Evolutionary conservation across 108 stramenopile genomes (phyloP), one percentile per base, ranked within the genome.

Genomic region (Stephanodiscus triporus): DNA sequence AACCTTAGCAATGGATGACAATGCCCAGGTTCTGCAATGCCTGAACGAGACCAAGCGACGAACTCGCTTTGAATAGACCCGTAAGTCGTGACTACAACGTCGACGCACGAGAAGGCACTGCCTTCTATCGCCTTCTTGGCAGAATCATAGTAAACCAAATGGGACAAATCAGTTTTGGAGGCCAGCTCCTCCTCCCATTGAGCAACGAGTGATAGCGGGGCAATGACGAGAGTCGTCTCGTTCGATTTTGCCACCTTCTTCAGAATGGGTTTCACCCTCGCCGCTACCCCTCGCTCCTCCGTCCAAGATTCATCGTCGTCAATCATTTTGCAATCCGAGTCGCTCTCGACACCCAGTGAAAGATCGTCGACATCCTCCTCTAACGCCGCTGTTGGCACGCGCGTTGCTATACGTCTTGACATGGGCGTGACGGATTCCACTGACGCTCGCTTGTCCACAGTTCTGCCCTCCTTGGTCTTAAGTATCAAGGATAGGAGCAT

Each of bases 171-270:
- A n/a, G 94, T 92, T 69, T 95, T 95, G 26, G 86, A 80, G 32
- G 73, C 71, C 42, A 92, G 76, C 75, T 95, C 94, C 51, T 91
- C 86, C 81, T 92, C 87, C 94, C 94, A 95, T 70, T 95, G 94
- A 7, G 78, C 38, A 29, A 95, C 53, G 26, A 95, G 76, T 0
- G 91, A 95, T 13, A 95, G 70, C 40, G 91, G 91, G 16, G 89
- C 78, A 14, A 95, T 86, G 4, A 95, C 86, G 8, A 95, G 82
- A n/a, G 94, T 95, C 17, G 88, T 84, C 13, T 54, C 47, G 4
- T 49, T 37, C 22, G 48, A 19, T 45, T 26, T 23, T 63, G 63
- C 64, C 36, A 16, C 29, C 9, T 16, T 63, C 2, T 68, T 51
- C 6, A 38, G 2, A 16, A 36, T 61, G 26, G 82, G 67, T 23